phyloP scores from a whole-genome alignment of 805 yeast genomes.

The Hanseniaspora singularis region DNA sequence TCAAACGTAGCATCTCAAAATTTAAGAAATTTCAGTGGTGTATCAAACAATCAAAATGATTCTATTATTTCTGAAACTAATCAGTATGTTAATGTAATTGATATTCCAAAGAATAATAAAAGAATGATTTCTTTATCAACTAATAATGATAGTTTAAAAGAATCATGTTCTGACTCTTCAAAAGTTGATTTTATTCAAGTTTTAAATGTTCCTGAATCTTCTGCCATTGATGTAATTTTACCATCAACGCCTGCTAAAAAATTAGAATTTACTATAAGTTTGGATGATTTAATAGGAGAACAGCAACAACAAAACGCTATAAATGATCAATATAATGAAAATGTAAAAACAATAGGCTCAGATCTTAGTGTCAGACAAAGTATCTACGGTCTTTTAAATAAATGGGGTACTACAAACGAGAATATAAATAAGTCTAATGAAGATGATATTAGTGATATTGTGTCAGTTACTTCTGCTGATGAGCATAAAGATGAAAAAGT shows the following conservation, averaged over 20 bases:
- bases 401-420: conserved; percentile 9
- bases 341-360: not conserved
- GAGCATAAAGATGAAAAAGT: conserved; percentile 20
- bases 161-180: conserved; percentile 17
- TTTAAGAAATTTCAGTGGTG: conserved; percentile 5
- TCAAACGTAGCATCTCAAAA: not conserved
- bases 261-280: conserved; percentile 33
- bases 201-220: conserved; percentile 37
- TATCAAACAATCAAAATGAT: not conserved
- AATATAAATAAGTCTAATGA: conserved; percentile 19
- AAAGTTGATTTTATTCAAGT: conserved; percentile 21
- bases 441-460: conserved; percentile 21
- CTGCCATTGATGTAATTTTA: conserved; percentile 33
- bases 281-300: conserved; percentile 19
- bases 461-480: conserved; percentile 13
- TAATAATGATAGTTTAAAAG: not conserved
- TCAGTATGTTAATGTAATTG: conserved; percentile 25
- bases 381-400: conserved; percentile 12
- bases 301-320: not conserved
- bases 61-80: conserved; percentile 16
- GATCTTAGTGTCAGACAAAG: conserved; percentile 9
- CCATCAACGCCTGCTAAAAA: conserved; percentile 63
- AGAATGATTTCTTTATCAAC: conserved; percentile 20
- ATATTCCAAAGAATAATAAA: conserved; percentile 4
- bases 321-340: not conserved